Percentiles rank a stretch among this genome's conserved stretches.
phyloP scores from a whole-genome alignment of 305 asterid genomes.

The Coffea humblotiana region DNA sequence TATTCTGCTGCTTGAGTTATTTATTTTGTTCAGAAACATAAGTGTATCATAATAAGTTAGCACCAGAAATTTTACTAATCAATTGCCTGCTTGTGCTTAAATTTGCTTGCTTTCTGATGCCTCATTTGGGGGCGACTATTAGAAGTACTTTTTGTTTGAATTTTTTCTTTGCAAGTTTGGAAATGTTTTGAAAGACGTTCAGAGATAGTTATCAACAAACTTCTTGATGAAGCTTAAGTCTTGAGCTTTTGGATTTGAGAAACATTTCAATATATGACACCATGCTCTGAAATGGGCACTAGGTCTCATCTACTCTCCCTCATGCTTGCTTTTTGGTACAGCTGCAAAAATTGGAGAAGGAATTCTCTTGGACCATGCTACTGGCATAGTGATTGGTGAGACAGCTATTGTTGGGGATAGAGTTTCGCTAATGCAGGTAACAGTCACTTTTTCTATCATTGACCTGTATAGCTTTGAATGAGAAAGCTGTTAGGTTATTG shows the following conservation, averaged over 20 bases:
- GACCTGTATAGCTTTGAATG: not conserved
- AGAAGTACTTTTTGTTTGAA: not conserved
- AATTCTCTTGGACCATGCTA: constrained; percentile 44
- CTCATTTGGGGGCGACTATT: not conserved
- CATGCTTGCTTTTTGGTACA: constrained; percentile 22
- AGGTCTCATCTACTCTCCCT: not conserved
- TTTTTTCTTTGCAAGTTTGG: not conserved
- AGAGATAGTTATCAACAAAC: not conserved
- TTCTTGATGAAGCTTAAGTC: not conserved
- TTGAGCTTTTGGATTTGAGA: not conserved
- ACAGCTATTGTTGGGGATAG: constrained; percentile 42
- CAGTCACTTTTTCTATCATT: not conserved
- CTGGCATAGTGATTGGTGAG: constrained; percentile 48
- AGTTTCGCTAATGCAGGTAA: constrained; percentile 51
- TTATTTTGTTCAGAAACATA: not conserved
- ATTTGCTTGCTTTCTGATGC: not conserved
- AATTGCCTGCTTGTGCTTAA: not conserved
- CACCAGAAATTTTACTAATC: not conserved
- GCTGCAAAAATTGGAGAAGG: constrained; percentile 53
- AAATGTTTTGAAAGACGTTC: not conserved
- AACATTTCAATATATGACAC: not conserved
- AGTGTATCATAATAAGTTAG: not conserved
- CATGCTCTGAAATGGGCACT: not conserved
- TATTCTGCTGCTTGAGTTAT: not conserved
- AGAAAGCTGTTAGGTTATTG: not conserved